Conservation (phyloP, 73 alveolate species). For the Effrenium voratum region DNA sequence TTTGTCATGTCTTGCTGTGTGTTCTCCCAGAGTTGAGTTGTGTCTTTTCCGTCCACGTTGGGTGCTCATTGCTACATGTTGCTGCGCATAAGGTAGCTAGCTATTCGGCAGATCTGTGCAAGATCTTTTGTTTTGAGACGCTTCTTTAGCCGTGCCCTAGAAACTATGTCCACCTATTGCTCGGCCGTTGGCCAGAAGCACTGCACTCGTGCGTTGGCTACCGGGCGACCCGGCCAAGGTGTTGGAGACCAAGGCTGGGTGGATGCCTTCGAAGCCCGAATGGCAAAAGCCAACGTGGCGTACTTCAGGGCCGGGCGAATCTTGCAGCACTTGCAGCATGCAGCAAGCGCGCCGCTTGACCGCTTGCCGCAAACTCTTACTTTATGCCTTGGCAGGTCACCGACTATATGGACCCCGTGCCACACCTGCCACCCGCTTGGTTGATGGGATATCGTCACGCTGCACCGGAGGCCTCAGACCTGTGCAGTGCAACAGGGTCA, state of each 20-base stretch:
- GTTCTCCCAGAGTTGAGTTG: too few species aligned
- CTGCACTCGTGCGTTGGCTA: too few species aligned
- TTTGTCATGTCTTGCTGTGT: background rate
- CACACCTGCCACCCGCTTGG: constrained; percentile 83
- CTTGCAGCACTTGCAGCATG: background rate
- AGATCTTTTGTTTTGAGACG: background rate
- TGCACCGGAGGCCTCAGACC: constrained; percentile 45
- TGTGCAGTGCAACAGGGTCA: background rate
- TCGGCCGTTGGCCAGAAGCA: too few species aligned
- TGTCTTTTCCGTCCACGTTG: too few species aligned
- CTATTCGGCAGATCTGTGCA: background rate
- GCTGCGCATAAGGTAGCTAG: too few species aligned
- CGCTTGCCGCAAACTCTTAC: background rate
- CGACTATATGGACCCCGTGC: constrained; percentile 80
- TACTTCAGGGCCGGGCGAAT: constrained; percentile 56
- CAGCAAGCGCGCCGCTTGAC: background rate
- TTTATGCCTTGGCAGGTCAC: constrained; percentile 31
- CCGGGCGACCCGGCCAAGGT: background rate
- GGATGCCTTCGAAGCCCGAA: constrained; percentile 14
- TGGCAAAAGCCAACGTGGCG: constrained; percentile 54
- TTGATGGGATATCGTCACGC: constrained; percentile 76
- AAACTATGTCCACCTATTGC: too few species aligned
- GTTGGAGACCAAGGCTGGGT: constrained; percentile 81
- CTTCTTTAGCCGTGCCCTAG: too few species aligned
- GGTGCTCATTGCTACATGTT: too few species aligned